These are phyloP conservation scores for Wilcoxina mikolae DNA, from an alignment of 495 filamentous ascomycete species.

Conservation along the genomic window DNA sequence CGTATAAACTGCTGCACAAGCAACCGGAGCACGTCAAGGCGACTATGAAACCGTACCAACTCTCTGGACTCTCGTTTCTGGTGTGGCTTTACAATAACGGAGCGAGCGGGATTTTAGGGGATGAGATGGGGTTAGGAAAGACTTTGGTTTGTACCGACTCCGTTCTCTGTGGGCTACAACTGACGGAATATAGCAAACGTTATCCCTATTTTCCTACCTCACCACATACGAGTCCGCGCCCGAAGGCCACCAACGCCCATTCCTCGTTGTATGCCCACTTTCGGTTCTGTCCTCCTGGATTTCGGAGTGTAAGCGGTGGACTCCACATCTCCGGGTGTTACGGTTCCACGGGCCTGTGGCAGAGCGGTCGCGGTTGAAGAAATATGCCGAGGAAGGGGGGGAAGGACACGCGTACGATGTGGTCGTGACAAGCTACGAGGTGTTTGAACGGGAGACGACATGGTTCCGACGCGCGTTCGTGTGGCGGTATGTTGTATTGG, in stretches of 20 bases:
- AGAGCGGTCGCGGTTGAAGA: conserved; percentile 39
- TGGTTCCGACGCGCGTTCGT: conserved; percentile 48
- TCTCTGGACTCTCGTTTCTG: conserved; percentile 47
- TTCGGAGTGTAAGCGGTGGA: conserved; percentile 43
- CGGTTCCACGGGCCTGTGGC: conserved; percentile 42
- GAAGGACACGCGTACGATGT: conserved; percentile 33
- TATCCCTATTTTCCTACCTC: conserved; percentile 36
- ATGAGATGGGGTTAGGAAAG: conserved; percentile 97
- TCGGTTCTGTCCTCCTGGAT: conserved; percentile 46
- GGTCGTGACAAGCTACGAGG: conserved; percentile 50
- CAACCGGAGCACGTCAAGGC: conserved; percentile 39
- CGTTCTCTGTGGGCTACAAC: background rate
- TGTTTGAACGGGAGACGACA: conserved; percentile 39
- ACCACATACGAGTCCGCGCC: conserved; percentile 16
- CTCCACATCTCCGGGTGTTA: conserved; percentile 40
- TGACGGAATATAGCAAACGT: conserved; percentile 46
- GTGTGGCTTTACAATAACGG: conserved; percentile 48
- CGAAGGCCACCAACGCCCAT: conserved; percentile 34
- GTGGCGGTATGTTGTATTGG: conserved; percentile 54
- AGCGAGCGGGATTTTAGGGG: conserved; percentile 86
- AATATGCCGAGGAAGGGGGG: conserved; percentile 32
- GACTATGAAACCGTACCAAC: conserved; percentile 49
- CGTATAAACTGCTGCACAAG: conserved; percentile 35
- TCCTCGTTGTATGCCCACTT: conserved; percentile 46
- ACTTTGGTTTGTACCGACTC: conserved; percentile 40